phyloP scores from a whole-genome alignment of 169 alveolate species.

The Eimeria tenella region DNA sequence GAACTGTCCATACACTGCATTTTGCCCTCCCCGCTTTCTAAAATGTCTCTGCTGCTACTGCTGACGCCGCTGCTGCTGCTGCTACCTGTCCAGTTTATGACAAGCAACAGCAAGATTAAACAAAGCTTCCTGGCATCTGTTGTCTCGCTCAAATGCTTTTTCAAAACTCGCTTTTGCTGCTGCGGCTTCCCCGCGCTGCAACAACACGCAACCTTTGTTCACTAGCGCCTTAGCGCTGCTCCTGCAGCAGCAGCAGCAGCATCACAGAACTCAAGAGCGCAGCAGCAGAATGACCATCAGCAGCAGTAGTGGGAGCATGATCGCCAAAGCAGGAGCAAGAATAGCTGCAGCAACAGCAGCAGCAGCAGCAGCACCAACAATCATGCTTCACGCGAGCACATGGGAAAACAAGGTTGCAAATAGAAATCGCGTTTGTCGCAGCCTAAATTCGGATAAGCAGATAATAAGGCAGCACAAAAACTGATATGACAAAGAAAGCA shows the following conservation, averaged over 20 bases:
- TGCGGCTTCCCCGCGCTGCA: constrained; percentile 82
- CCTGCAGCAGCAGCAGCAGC: constrained; percentile 32
- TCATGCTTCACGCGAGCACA: too few relatives aligned
- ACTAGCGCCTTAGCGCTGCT: constrained; percentile 88
- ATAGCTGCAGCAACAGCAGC: background rate
- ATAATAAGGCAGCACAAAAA: too few relatives aligned
- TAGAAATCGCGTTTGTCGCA: too few relatives aligned
- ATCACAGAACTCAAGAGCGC: background rate
- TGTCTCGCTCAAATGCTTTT: constrained; percentile 93
- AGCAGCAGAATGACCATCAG: background rate
- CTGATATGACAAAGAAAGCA: too few relatives aligned
- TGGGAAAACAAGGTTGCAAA: too few relatives aligned
- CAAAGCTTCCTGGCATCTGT: constrained; percentile 95
- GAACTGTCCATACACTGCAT: too few relatives aligned
- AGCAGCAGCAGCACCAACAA: background rate
- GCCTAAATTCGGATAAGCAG: too few relatives aligned
- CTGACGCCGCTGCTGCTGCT: too few relatives aligned
- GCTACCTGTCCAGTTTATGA: constrained; percentile 48
- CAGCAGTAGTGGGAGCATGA: background rate
- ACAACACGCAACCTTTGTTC: constrained; percentile 93
- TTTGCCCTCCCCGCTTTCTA: too few relatives aligned
- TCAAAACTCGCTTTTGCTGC: constrained; percentile 47
- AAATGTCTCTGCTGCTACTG: too few relatives aligned
- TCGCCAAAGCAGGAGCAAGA: background rate
- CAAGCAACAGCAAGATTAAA: constrained; percentile 87